These are phyloP conservation scores for Termitomyces heimii DNA, from an alignment of 768 basidiomycete species.

Conservation along the genomic window DNA sequence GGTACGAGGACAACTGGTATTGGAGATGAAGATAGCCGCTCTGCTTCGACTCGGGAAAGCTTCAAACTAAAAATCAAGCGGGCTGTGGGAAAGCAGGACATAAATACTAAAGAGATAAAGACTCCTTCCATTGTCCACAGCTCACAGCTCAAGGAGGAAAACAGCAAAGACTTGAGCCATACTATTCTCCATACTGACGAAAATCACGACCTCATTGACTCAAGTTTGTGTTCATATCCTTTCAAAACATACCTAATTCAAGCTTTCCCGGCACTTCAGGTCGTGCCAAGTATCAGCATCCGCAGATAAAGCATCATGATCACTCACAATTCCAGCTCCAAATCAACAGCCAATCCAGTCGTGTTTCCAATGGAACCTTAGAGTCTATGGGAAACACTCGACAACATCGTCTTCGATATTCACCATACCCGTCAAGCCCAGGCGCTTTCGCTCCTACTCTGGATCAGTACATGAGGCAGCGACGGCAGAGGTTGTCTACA, in stretches of 20 bases:
- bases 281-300: constrained; percentile 11
- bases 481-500: constrained; percentile 15
- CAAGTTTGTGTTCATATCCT: constrained; percentile 4
- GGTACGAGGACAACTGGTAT: constrained; percentile 12
- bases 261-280: background rate
- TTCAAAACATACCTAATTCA: background rate
- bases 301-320: constrained; percentile 3
- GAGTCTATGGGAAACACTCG: background rate
- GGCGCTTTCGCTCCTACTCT: constrained; percentile 1
- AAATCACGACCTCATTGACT: constrained; percentile 8
- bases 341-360: background rate
- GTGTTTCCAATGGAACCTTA: constrained; percentile 1
- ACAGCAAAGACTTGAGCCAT: constrained; percentile 13
- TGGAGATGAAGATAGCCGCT: constrained; percentile 16
- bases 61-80: constrained; percentile 23
- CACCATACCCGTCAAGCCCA: constrained; percentile 24
- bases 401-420: constrained; percentile 25
- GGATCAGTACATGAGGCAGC: constrained; percentile 3
- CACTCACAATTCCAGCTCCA: constrained; percentile 6
- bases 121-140: constrained; percentile 17
- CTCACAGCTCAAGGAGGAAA: constrained; percentile 15
- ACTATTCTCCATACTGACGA: constrained; percentile 10
- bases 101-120: constrained; percentile 18
- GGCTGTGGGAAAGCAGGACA: constrained; percentile 6
- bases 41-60: constrained; percentile 17